A percentile compares a stretch with the other conserved stretches of the same genome.
Evolutionary conservation across 768 basidiomycete genomes (phyloP).

Genomic region (Agaricus sinodeliciosus): DNA sequence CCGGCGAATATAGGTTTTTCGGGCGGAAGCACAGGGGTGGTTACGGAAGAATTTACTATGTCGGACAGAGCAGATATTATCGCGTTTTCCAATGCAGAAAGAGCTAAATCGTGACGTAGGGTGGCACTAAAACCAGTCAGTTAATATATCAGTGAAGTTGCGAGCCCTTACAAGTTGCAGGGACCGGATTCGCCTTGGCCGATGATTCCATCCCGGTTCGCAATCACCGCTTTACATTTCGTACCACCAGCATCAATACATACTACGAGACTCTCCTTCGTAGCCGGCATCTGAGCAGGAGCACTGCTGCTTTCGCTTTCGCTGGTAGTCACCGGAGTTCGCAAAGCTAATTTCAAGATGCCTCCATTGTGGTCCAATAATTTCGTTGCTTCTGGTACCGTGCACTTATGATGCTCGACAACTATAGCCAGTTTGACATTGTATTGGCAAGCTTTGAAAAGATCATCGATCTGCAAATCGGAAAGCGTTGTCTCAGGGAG

Average conservation of each 20-base stretch:
- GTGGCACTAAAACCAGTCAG: conserved; percentile 15
- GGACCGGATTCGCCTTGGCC: conserved; percentile 19
- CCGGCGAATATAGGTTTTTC: conserved; percentile 13
- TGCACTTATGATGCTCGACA: conserved; percentile 17
- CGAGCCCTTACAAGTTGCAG: conserved; percentile 21
- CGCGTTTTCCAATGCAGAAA: conserved; percentile 14
- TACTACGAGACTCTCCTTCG: conserved; percentile 12
- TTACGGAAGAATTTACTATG: neutral
- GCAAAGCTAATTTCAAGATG: conserved; percentile 17
- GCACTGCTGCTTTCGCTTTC: no score
- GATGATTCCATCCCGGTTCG: conserved; percentile 15
- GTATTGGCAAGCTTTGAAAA: conserved; percentile 22
- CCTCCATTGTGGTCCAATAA: conserved; percentile 16
- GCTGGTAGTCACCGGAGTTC: neutral
- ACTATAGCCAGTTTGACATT: conserved; percentile 27
- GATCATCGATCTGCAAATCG: conserved; percentile 22
- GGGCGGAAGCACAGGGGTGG: neutral
- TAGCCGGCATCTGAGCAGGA: neutral
- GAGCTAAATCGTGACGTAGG: conserved; percentile 19
- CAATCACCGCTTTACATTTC: conserved; percentile 19
- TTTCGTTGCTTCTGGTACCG: conserved; percentile 13
- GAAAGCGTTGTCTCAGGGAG: conserved; percentile 14
- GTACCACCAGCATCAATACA: conserved; percentile 23
- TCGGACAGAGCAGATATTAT: conserved; percentile 12
- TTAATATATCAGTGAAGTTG: neutral